phyloP scores from a whole-genome alignment of 2,329 filamentous ascomycete genomes.

The Knufia fluminis region DNA sequence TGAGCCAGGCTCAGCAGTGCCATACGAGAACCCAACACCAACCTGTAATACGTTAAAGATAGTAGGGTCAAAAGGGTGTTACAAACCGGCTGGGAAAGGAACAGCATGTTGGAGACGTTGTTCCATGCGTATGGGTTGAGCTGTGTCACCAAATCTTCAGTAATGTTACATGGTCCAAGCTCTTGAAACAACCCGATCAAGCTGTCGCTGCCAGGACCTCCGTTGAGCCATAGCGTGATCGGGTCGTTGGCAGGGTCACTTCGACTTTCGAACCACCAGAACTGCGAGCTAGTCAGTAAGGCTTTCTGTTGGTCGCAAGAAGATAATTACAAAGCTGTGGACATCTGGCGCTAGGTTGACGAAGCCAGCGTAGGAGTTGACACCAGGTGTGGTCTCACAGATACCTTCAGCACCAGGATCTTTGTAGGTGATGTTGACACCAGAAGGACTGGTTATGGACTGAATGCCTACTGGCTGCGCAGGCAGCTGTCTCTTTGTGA shows the following conservation, averaged over 20 bases:
- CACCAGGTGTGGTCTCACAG: constrained; percentile 47
- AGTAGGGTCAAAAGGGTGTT: no score
- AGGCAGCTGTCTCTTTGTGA: constrained; percentile 29
- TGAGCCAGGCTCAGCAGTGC: constrained; percentile 29
- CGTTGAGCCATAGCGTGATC: constrained; percentile 36
- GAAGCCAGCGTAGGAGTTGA: constrained; percentile 49
- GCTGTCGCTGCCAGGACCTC: constrained; percentile 35
- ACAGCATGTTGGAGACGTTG: constrained; percentile 51
- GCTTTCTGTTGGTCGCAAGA: no score
- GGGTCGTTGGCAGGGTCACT: constrained; percentile 40
- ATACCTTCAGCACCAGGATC: constrained; percentile 42
- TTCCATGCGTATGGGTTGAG: constrained; percentile 54
- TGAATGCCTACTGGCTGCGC: constrained; percentile 31
- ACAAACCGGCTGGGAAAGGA: constrained; percentile 53
- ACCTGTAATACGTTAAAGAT: no score
- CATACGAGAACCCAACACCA: constrained; percentile 49
- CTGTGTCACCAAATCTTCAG: constrained; percentile 35
- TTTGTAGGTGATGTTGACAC: constrained; percentile 50
- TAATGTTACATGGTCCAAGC: constrained; percentile 36
- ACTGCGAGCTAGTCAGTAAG: constrained; percentile 21
- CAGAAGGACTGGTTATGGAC: constrained; percentile 32
- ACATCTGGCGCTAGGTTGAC: constrained; percentile 43
- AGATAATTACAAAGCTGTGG: constrained; percentile 34
- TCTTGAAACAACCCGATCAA: constrained; percentile 36
- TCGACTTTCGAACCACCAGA: constrained; percentile 51